Evolutionary conservation across 371 early-diverging fungal species (phyloP).

Genomic region (Actinomortierella wolfii): DNA sequence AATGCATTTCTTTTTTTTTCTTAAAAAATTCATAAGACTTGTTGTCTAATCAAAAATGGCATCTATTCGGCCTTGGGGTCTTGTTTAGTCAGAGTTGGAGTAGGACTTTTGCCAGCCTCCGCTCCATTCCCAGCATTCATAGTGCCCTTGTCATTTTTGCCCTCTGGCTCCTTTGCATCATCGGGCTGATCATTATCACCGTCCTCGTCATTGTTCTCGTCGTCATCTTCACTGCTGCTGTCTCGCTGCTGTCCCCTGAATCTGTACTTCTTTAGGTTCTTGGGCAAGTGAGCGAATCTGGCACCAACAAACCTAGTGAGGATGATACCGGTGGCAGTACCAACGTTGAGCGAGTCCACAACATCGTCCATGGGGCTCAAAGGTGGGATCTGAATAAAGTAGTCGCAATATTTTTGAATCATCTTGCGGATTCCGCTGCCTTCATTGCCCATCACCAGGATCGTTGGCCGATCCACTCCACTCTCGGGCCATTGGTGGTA

Average conservation of each 20-base stretch:
- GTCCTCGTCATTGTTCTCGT: conserved; percentile 1
- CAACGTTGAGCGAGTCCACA: conserved; percentile 68
- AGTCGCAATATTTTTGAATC: conserved; percentile 51
- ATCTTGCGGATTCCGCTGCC: conserved; percentile 53
- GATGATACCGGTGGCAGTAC: conserved; percentile 64
- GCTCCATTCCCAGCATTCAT: no score
- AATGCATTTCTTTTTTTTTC: no score
- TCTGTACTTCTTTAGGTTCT: conserved; percentile 30
- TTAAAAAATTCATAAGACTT: no score
- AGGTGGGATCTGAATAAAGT: conserved; percentile 46
- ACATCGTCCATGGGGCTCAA: conserved; percentile 15
- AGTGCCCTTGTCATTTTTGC: no score
- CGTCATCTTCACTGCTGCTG: conserved; percentile 4
- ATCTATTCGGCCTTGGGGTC: no score
- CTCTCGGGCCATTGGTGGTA: conserved; percentile 28
- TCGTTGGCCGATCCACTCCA: conserved; percentile 34
- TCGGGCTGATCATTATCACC: background rate
- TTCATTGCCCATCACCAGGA: conserved; percentile 69
- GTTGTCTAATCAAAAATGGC: no score
- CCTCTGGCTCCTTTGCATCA: background rate
- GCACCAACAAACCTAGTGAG: conserved; percentile 46
- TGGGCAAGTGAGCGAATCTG: conserved; percentile 26
- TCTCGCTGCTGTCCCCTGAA: background rate
- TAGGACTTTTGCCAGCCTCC: no score
- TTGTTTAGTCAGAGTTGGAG: no score